Evolutionary conservation across 2,329 filamentous ascomycete species (phyloP).

Genomic region (Cladosporium sp.): DNA sequence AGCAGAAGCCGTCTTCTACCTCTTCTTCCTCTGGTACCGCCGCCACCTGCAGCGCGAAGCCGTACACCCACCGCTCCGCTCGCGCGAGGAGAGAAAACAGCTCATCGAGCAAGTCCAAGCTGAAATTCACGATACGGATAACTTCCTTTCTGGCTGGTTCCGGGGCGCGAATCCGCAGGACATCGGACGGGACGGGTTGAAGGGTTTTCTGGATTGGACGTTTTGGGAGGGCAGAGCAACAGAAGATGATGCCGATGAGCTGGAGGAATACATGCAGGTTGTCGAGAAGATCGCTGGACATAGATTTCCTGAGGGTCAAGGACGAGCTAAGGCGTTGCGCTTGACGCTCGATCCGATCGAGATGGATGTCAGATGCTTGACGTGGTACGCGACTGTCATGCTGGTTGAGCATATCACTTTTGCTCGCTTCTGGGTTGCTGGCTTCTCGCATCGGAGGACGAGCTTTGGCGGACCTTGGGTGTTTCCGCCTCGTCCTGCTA

Average conservation of each 20-base stretch:
- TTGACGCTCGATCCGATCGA: slow-evolving; percentile 65
- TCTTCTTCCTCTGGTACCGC: slow-evolving; percentile 55
- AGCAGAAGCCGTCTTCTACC: slow-evolving; percentile 58
- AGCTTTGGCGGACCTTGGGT: slow-evolving; percentile 34
- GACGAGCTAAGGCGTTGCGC: slow-evolving; percentile 58
- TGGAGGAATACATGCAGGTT: slow-evolving; percentile 48
- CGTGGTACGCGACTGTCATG: slow-evolving; percentile 60
- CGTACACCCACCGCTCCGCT: slow-evolving; percentile 49
- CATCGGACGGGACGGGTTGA: slow-evolving; percentile 66
- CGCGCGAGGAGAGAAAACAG: slow-evolving; percentile 50
- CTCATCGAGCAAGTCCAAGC: slow-evolving; percentile 59
- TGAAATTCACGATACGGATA: slow-evolving; percentile 56
- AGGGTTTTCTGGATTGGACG: slow-evolving; percentile 67
- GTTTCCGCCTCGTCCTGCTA: slow-evolving; percentile 60
- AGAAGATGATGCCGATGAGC: slow-evolving; percentile 55
- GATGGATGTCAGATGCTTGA: slow-evolving; percentile 49
- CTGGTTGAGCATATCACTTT: slow-evolving; percentile 51
- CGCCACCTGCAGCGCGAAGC: slow-evolving; percentile 54
- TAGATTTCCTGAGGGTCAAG: slow-evolving; percentile 55
- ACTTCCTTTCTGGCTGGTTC: slow-evolving; percentile 66
- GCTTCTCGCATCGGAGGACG: slow-evolving; percentile 30
- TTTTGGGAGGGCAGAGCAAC: slow-evolving; percentile 62
- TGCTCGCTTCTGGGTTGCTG: slow-evolving; percentile 26
- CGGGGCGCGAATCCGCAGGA: slow-evolving; percentile 58
- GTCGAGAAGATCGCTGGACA: slow-evolving; percentile 56